Evolutionary conservation across 2,329 filamentous ascomycete species (phyloP).

Genomic region (Neopestalotiopsis clavispora): DNA sequence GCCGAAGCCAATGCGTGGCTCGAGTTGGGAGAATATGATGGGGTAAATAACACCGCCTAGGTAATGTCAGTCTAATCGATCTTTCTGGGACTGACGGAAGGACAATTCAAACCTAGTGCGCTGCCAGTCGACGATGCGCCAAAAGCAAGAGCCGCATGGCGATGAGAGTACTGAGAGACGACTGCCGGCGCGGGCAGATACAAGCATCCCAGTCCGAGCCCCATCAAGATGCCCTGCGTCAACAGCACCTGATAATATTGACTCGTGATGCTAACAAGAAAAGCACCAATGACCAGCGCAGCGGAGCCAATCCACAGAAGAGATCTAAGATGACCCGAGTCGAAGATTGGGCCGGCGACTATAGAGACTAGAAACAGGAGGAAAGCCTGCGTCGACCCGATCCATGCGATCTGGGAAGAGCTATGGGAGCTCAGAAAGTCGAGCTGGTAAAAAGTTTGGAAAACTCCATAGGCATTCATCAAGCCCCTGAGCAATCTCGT

Average conservation of each 20-base stretch:
- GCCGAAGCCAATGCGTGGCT: conserved; percentile 50
- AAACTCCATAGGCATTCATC: conserved; percentile 3
- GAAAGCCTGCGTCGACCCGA: conserved; percentile 46
- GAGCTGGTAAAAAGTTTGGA: conserved; percentile 1
- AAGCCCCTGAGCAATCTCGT: background rate
- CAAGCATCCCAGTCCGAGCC: conserved; percentile 53
- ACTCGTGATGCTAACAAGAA: conserved; percentile 42
- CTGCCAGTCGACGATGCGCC: conserved; percentile 62
- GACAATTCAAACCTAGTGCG: conserved; percentile 6
- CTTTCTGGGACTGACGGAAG: background rate
- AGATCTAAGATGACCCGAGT: conserved; percentile 38
- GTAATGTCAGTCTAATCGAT: background rate
- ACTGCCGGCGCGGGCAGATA: conserved; percentile 58
- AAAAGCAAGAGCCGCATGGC: conserved; percentile 61
- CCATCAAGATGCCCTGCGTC: conserved; percentile 55
- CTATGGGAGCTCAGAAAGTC: background rate
- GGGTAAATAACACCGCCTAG: conserved; percentile 44
- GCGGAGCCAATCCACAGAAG: conserved; percentile 36
- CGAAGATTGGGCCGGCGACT: conserved; percentile 35
- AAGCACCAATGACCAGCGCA: conserved; percentile 43
- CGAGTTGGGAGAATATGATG: conserved; percentile 44
- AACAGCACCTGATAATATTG: conserved; percentile 47
- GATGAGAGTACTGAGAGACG: conserved; percentile 63
- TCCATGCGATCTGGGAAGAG: conserved; percentile 48
- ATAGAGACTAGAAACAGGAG: conserved; percentile 37